Percentiles rank a stretch among this genome's conserved stretches.
Conservation (phyloP, 441 rosid species). For the Populus hybrid region DNA sequence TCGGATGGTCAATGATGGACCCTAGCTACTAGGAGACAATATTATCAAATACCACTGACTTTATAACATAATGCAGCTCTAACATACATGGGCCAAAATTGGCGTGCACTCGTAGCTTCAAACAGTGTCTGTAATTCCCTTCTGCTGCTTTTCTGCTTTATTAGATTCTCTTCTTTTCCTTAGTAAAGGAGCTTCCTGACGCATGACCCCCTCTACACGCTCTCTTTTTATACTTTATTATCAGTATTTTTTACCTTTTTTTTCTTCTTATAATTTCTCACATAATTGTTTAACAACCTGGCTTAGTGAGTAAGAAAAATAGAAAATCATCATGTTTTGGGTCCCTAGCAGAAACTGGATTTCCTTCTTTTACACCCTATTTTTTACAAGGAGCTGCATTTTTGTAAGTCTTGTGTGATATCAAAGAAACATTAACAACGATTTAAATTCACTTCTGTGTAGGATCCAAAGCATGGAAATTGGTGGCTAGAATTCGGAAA, state of each 20-base stretch:
- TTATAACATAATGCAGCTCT: not conserved
- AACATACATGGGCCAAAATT: slow-evolving; percentile 1
- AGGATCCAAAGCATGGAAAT: slow-evolving; percentile 99
- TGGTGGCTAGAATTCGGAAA: slow-evolving; percentile 99
- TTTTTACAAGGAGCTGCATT: not conserved
- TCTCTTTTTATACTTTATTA: not conserved
- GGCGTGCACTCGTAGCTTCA: slow-evolving; percentile 21
- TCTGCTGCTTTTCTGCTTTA: slow-evolving; percentile 26
- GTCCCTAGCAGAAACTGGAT: not conserved
- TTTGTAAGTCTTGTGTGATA: not conserved
- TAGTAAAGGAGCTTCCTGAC: slow-evolving; percentile 22
- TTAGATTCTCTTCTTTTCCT: slow-evolving; percentile 38
- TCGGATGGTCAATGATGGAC: not conserved
- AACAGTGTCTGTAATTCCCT: slow-evolving; percentile 14
- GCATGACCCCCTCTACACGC: slow-evolving; percentile 18
- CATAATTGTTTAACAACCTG: not conserved
- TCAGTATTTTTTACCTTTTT: not conserved
- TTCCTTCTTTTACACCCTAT: not conserved
- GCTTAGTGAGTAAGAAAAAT: not conserved
- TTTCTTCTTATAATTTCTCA: not conserved
- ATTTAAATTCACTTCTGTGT: not conserved
- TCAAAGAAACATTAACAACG: not conserved
- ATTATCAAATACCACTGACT: not conserved
- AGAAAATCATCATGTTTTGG: not conserved
- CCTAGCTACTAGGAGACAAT: not conserved